Conservation (phyloP, 805 yeast species). For the Metschnikowia kunwiensis region DNA sequence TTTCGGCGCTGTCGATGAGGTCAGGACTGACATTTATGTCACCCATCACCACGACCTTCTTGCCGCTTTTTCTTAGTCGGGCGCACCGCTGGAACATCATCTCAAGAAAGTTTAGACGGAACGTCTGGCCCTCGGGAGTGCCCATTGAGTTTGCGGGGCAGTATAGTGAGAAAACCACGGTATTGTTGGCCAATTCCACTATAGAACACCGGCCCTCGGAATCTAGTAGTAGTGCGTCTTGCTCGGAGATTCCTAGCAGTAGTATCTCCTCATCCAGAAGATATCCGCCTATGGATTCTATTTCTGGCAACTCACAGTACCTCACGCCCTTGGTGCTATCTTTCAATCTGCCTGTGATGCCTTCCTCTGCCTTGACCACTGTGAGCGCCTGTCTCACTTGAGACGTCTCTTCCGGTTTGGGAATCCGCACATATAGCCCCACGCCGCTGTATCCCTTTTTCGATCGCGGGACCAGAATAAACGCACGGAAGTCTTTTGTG, state of each 20-base stretch:
- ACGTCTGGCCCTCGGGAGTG: conserved; percentile 62
- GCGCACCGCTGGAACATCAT: conserved; percentile 60
- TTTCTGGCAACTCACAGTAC: conserved; percentile 15
- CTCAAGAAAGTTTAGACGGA: conserved; percentile 55
- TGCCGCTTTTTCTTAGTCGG: conserved; percentile 52
- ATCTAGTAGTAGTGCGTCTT: conserved; percentile 44
- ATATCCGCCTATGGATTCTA: conserved; percentile 68
- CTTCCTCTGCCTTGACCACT: conserved; percentile 82
- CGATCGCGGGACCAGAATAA: conserved; percentile 60
- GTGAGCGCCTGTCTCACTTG: conserved; percentile 36
- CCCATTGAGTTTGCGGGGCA: conserved; percentile 89
- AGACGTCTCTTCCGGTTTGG: conserved; percentile 42
- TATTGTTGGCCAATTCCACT: conserved; percentile 62
- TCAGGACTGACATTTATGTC: conserved; percentile 84
- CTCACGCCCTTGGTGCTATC: conserved; percentile 1
- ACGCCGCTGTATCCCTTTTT: conserved; percentile 93
- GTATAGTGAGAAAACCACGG: conserved; percentile 65
- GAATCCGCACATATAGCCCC: conserved; percentile 68
- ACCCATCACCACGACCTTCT: conserved; percentile 78
- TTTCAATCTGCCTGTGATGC: conserved; percentile 67
- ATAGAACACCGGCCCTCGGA: conserved; percentile 81
- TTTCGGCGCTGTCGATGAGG: conserved; percentile 78
- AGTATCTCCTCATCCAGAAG: conserved; percentile 38
- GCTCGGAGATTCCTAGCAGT: conserved; percentile 22
- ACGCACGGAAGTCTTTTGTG: conserved; percentile 57